These are phyloP conservation scores for Fusarium kyushuense DNA, from an alignment of 2,329 filamentous ascomycete genomes.

Conservation along the genomic window DNA sequence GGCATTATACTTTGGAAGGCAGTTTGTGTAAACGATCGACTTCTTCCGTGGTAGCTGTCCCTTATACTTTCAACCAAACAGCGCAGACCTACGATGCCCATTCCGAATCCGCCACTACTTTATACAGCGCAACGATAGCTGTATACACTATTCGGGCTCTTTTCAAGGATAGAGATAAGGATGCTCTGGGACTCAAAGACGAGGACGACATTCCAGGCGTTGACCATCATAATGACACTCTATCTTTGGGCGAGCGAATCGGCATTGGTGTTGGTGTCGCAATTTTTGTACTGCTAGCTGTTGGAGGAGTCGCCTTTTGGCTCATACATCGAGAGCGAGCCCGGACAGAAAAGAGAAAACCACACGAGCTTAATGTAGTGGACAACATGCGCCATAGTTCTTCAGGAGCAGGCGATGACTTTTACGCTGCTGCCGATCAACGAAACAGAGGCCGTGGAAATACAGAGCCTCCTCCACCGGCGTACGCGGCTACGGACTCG, in stretches of 20 bases:
- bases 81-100: constrained; percentile 53
- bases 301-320: constrained; percentile 46
- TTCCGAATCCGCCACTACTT: constrained; percentile 53
- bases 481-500: constrained; percentile 49
- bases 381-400: constrained; percentile 32
- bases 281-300: constrained; percentile 47
- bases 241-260: constrained; percentile 51
- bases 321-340: constrained; percentile 45
- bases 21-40: constrained; percentile 53
- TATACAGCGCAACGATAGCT: constrained; percentile 54
- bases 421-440: constrained; percentile 33
- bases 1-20: constrained; percentile 53
- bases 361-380: constrained; percentile 45
- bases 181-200: constrained; percentile 51
- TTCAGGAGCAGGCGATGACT: constrained; percentile 25
- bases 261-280: constrained; percentile 53
- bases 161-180: constrained; percentile 54
- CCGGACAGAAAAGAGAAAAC: constrained; percentile 33
- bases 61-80: constrained; percentile 53
- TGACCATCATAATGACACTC: constrained; percentile 20
- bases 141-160: constrained; percentile 55
- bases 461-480: constrained; percentile 50
- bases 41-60: constrained; percentile 54
- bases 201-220: constrained; percentile 48
- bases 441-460: constrained; percentile 26